Evolutionary conservation across 495 filamentous ascomycete genomes (phyloP).

Genomic region (Penicillium manginii): DNA sequence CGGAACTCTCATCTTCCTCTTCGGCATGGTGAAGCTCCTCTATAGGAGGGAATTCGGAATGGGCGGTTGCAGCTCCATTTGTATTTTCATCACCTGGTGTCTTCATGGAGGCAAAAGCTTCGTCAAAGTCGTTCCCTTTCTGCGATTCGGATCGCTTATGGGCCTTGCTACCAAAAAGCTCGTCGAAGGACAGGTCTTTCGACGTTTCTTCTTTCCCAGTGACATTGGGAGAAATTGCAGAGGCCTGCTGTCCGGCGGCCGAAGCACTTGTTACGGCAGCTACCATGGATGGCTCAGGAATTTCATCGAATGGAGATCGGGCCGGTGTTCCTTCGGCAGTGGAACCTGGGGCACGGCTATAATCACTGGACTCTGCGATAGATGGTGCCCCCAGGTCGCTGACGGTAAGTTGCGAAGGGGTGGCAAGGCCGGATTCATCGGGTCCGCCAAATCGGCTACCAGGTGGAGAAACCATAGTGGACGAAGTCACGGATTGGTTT

Average conservation of each 20-base stretch:
- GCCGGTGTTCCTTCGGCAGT: conserved; percentile 22
- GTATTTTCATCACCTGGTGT: conserved; percentile 25
- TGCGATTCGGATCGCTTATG: conserved; percentile 58
- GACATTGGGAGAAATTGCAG: conserved; percentile 24
- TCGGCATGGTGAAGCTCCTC: conserved; percentile 82
- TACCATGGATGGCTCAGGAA: conserved; percentile 34
- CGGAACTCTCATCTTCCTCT: conserved; percentile 69
- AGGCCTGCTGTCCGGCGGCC: conserved; percentile 17
- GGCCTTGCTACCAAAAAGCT: conserved; percentile 59
- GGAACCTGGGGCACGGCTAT: conserved; percentile 26
- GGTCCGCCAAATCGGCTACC: conserved; percentile 66
- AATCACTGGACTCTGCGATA: conserved; percentile 27
- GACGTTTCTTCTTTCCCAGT: conserved; percentile 24
- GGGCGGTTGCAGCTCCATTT: conserved; percentile 37
- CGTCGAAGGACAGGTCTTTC: conserved; percentile 50
- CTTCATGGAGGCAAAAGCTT: conserved; percentile 52
- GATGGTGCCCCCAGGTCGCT: conserved; percentile 29
- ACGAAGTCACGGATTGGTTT: conserved; percentile 71
- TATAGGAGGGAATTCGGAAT: conserved; percentile 90
- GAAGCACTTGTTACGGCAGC: conserved; percentile 13
- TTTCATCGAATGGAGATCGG: conserved; percentile 50
- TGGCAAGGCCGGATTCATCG: conserved; percentile 60
- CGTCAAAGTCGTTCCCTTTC: conserved; percentile 59
- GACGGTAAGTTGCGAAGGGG: conserved; percentile 55
- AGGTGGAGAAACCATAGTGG: conserved; percentile 80